Percentiles rank a stretch among this genome's conserved stretches.
These are phyloP conservation scores for Ustulina deusta DNA, from an alignment of 2,329 filamentous ascomycete species.

Conservation along the genomic window DNA sequence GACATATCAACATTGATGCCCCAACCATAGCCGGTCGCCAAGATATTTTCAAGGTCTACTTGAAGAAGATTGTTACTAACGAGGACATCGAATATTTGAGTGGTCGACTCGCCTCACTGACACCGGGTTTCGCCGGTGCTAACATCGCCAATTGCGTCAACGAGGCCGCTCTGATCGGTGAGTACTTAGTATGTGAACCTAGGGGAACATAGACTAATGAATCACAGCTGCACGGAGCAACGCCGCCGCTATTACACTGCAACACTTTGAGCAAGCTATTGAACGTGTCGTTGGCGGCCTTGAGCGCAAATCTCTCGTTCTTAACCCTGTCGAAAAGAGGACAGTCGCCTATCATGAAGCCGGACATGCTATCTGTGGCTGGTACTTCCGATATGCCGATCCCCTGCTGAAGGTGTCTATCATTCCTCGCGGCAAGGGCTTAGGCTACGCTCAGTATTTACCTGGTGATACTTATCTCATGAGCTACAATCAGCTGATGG, in stretches of 20 bases:
- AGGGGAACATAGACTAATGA: conserved; percentile 54
- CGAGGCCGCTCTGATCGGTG: conserved; percentile 95
- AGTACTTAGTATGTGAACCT: conserved; percentile 50
- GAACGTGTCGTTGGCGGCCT: conserved; percentile 96
- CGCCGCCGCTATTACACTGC: conserved; percentile 84
- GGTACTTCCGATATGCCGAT: conserved; percentile 97
- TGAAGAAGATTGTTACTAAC: conserved; percentile 92
- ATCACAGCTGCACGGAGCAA: conserved; percentile 81
- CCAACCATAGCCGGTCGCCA: conserved; percentile 97
- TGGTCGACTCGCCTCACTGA: conserved; percentile 89
- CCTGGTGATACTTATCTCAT: conserved; percentile 95
- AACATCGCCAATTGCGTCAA: conserved; percentile 99
- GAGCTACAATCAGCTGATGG: conserved; percentile 96
- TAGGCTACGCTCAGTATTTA: conserved; percentile 98
- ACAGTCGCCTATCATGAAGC: conserved; percentile 98
- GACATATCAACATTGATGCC: conserved; percentile 93
- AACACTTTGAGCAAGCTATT: conserved; percentile 96
- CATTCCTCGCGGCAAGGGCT: conserved; percentile 92
- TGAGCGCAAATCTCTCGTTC: conserved; percentile 96
- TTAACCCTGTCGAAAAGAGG: conserved; percentile 92
- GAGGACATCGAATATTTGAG: conserved; percentile 90
- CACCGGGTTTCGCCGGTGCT: conserved; percentile 95
- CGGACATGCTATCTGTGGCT: conserved; percentile 97
- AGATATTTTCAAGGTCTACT: conserved; percentile 95
- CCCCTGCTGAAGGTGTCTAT: conserved; percentile 98